Percentiles rank a stretch among this genome's conserved stretches.
phyloP scores from a whole-genome alignment of 805 yeast genomes.

The Schizosaccharomyces cryophilus region DNA sequence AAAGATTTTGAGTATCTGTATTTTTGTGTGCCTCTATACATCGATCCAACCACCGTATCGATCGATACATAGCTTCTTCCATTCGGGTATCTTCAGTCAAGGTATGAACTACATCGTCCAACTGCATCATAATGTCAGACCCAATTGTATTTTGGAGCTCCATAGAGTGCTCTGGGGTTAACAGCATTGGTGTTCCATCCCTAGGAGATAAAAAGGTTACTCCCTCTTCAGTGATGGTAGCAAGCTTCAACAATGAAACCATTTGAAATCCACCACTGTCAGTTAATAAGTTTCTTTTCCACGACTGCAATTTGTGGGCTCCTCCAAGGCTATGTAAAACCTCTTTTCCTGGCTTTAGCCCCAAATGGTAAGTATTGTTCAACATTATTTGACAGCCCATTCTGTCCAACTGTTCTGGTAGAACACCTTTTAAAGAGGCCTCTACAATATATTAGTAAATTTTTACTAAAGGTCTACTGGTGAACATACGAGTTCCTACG shows the following conservation, averaged over 20 bases:
- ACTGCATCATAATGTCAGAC: slow-evolving; percentile 24
- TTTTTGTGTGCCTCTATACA: slow-evolving; percentile 21
- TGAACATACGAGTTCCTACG: slow-evolving; percentile 22
- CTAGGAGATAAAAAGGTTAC: slow-evolving; percentile 23
- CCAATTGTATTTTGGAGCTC: slow-evolving; percentile 21
- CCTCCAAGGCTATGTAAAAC: slow-evolving; percentile 21
- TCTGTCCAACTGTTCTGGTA: slow-evolving; percentile 19
- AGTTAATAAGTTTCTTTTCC: slow-evolving; percentile 21
- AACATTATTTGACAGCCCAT: slow-evolving; percentile 21
- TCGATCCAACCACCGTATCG: slow-evolving; percentile 22
- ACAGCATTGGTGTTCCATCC: slow-evolving; percentile 22
- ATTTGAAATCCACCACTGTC: slow-evolving; percentile 16
- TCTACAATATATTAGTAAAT: slow-evolving; percentile 14
- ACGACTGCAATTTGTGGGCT: slow-evolving; percentile 20
- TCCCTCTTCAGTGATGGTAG: slow-evolving; percentile 23
- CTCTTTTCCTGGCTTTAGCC: slow-evolving; percentile 21
- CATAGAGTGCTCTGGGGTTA: slow-evolving; percentile 25
- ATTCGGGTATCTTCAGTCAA: slow-evolving; percentile 22
- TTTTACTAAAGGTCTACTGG: slow-evolving; percentile 13
- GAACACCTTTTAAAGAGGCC: slow-evolving; percentile 22
- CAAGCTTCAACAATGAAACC: slow-evolving; percentile 22
- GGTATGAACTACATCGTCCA: slow-evolving; percentile 22
- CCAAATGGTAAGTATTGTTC: slow-evolving; percentile 22
- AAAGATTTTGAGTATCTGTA: slow-evolving; percentile 20
- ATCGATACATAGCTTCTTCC: slow-evolving; percentile 22